Evolutionary conservation across 257 asterid genomes (phyloP).

Genomic region (Nicotiana otophora): DNA sequence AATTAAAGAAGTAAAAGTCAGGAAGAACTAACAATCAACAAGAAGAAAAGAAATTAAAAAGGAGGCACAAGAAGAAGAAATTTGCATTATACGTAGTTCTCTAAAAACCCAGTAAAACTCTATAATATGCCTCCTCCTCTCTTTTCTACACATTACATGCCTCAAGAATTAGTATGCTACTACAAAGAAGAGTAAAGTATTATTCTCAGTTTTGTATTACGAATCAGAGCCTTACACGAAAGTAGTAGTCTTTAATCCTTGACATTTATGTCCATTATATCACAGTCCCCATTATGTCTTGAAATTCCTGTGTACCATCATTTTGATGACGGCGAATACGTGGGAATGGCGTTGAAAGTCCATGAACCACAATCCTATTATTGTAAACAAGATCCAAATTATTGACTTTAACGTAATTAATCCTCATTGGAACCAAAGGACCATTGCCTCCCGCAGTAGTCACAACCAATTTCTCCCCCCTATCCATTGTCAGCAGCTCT

Average conservation of each 20-base stretch:
- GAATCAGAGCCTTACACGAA: neutral
- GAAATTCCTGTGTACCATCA: neutral
- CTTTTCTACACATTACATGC: neutral
- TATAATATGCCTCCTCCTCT: neutral
- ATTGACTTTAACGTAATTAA: slow-evolving; percentile 53
- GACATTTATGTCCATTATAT: neutral
- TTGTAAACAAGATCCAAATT: slow-evolving; percentile 48
- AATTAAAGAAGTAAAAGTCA: neutral
- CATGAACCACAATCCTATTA: slow-evolving; percentile 66
- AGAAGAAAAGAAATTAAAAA: neutral
- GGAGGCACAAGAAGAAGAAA: neutral
- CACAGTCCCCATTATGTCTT: neutral
- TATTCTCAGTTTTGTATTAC: neutral
- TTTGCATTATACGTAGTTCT: neutral
- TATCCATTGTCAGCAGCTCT: slow-evolving; percentile 50
- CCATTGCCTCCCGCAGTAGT: slow-evolving; percentile 62
- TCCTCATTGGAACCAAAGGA: slow-evolving; percentile 54
- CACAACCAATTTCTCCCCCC: slow-evolving; percentile 50
- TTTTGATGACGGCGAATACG: slow-evolving; percentile 20
- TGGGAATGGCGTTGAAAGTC: slow-evolving; percentile 45
- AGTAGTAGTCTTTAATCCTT: neutral
- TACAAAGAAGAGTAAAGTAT: neutral
- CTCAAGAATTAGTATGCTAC: neutral
- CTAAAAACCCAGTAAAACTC: neutral
- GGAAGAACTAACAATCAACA: neutral